These are phyloP conservation scores for Cystobasidium pallidum DNA, from an alignment of 1,284 basidiomycete genomes.

Conservation along the genomic window DNA sequence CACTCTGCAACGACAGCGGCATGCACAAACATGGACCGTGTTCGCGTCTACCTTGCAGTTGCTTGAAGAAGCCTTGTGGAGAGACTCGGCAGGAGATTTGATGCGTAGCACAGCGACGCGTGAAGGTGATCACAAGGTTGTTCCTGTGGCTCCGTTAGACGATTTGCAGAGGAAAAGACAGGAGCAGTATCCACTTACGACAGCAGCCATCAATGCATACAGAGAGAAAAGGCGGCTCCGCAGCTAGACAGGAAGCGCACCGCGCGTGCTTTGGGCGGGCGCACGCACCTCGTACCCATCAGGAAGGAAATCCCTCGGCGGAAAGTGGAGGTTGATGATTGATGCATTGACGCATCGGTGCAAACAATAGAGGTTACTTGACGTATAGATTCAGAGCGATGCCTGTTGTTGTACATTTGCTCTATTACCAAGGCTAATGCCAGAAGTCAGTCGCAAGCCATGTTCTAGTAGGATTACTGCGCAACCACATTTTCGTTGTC, in stretches of 20 bases:
- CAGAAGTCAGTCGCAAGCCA: no score
- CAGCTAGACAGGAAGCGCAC: not conserved
- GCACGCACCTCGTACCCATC: not conserved
- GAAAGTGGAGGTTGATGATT: no score
- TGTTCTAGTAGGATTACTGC: no score
- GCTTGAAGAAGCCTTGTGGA: not conserved
- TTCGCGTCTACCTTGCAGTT: not conserved
- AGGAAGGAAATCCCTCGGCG: not conserved
- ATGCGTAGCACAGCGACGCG: not conserved
- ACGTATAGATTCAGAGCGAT: no score
- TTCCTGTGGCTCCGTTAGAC: not conserved
- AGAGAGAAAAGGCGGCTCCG: conserved; percentile 2
- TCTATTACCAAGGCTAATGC: no score
- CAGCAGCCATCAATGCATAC: conserved; percentile 1
- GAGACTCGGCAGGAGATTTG: not conserved
- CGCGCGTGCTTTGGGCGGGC: not conserved
- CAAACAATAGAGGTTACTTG: no score
- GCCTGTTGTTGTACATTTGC: no score
- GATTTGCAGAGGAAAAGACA: not conserved
- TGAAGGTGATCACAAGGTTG: not conserved
- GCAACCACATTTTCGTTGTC: no score
- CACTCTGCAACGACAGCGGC: not conserved
- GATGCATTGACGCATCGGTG: no score
- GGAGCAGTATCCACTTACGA: conserved; percentile 11
- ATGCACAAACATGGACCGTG: not conserved